These are phyloP conservation scores for Myxozyma geophila DNA, from an alignment of 805 yeast species.

Conservation along the genomic window DNA sequence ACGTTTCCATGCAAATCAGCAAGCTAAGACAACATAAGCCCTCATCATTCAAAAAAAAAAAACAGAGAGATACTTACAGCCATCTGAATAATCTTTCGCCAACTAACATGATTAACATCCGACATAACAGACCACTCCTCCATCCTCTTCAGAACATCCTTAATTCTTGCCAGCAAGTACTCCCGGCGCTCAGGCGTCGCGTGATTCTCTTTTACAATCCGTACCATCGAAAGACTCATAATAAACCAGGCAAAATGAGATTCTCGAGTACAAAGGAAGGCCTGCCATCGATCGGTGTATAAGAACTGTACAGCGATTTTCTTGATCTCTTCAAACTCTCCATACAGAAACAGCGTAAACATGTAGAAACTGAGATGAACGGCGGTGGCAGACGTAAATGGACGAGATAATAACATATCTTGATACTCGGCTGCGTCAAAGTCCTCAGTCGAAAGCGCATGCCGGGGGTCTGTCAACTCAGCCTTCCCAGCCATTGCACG, in stretches of 20 bases:
- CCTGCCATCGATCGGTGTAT: background rate
- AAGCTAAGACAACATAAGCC: conserved; percentile 12
- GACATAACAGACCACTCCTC: conserved; percentile 11
- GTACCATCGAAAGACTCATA: conserved; percentile 19
- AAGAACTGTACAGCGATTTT: conserved; percentile 15
- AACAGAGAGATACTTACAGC: conserved; percentile 13
- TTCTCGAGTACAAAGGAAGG: conserved; percentile 12
- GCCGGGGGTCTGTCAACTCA: background rate
- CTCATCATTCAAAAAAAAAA: background rate
- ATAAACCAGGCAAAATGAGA: conserved; percentile 17
- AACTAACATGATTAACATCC: background rate
- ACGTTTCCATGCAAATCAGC: conserved; percentile 22
- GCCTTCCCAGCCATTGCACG: conserved; percentile 19
- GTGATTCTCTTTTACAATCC: conserved; percentile 1
- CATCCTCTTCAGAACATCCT: conserved; percentile 13
- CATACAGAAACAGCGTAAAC: conserved; percentile 25
- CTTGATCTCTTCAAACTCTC: conserved; percentile 19
- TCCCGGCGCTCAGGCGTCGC: conserved; percentile 15
- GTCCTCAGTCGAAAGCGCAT: conserved; percentile 22
- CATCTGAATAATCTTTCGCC: conserved; percentile 14
- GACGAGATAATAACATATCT: background rate
- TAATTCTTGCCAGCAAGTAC: conserved; percentile 25
- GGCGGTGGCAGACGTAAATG: conserved; percentile 18
- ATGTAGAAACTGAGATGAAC: conserved; percentile 15
- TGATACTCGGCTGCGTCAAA: conserved; percentile 29